Base-by-base conservation (phyloP, 192 early-diverging fungal species). In the Podochytrium sp. region DNA sequence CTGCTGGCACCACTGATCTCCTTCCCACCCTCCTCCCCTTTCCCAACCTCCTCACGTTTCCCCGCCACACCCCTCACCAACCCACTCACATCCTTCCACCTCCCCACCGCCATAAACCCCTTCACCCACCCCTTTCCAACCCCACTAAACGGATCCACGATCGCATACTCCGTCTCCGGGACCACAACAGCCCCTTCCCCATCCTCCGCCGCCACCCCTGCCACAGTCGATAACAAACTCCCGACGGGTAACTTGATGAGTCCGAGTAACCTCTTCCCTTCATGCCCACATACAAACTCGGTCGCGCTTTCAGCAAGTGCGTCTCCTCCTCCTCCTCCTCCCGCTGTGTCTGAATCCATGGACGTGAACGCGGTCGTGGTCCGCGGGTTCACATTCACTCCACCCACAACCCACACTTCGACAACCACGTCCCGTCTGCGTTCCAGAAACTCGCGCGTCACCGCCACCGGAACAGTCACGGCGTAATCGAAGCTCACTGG, bases 131-230 rank as follows among this genome's bases (percentile, higher is more conserved):
- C 82, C 55, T 77, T 80, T 32, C 71, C 40, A 35, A 52, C 51
- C 32, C 82, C 79, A 37, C 56, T 55, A 59, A 84, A 79, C 14
- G 82, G 82, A 66, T 84, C 82, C 37, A 79, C 27, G 63, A 84
- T 77, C 33, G 51, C 40, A 64, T 84, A 81, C 55, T 84, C 82
- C 4, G 79, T 70, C 37, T 79, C 79, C 7, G 82, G 82, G 14
- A 84, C 30, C 71, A 80, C 50, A n/a, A 39, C 14, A 3, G 32
- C 38, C 7, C 30, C 40, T 25, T 56, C 23, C n/a, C 66, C 66
- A 38, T 37, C 38, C 29, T 69, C 43, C 7, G 43, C 42, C 12
- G 50, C n/a, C 38, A 38, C 42, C 18, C 12, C 58, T 1, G 71
- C 57, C 58, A 59, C n/a, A n/a, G 64, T 67, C n/a, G 55, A n/a